Base-by-base conservation (phyloP, 1,284 basidiomycete genomes). In the Tylopilus orsonianus region DNA sequence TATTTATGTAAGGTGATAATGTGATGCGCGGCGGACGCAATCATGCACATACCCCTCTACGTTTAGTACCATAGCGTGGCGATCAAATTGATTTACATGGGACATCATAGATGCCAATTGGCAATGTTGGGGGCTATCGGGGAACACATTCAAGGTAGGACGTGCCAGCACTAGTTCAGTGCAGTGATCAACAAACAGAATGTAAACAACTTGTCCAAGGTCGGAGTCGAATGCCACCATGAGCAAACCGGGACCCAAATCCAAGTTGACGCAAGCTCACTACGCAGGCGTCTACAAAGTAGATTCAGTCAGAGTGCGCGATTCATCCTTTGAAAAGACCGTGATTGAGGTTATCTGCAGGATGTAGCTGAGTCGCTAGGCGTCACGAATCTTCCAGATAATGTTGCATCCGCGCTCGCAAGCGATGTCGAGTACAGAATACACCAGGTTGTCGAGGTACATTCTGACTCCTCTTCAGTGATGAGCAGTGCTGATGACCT, bases 391-490 rank as follows among this genome's bases (percentile, higher is more conserved):
- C 71, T 99, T 36, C 78, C 90, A 2, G 91, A 95, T 48, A 69
- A 79, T 6, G 89, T 97, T 10, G 89, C 93, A 2, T 83, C 85
- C 16, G 80, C 90, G 0, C 78, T 99, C 14, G 94, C 96, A 2
- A 93, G 91, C 53, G 97, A 99, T 72, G 93, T 98, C 35, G 96
- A 99, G 67, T 97, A 98, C 70, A 79, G 97, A 50, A 82, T 98
- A 63, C 93, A 96, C 66, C 91, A 96, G 65, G 84, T 96, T 37
- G 81, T 95, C 52, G 91, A 97, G 78, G 90, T 90, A 55, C 51
- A 71, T 60, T 26, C 23, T 26, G 12, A 19, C 12, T 8, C 10
- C 32, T 13, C 26, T 19, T 16, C 10, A 6, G 3, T 26, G 22
- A 35, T n/a, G 6, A 26, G 3, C 12, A 5, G 16, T 9, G 4